These are phyloP conservation scores for Sporisorium graminicola DNA, from an alignment of 1,284 basidiomycete species.

Conservation along the genomic window DNA sequence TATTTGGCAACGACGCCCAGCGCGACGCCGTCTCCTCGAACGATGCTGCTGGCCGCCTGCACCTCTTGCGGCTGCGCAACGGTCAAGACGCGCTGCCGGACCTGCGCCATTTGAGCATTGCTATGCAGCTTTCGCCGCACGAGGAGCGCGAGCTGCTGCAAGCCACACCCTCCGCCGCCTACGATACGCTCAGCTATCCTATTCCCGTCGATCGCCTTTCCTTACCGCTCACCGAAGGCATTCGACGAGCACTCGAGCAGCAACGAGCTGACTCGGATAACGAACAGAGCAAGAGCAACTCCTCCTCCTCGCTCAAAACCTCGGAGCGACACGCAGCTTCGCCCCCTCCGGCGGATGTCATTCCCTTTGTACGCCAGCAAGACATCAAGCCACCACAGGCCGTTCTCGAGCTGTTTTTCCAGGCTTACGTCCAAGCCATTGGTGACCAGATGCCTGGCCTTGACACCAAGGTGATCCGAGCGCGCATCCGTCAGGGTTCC, in stretches of 20 bases:
- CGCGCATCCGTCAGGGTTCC: slow-evolving; percentile 27
- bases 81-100: slow-evolving; percentile 7
- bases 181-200: slow-evolving; percentile 41
- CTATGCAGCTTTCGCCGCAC: slow-evolving; percentile 19
- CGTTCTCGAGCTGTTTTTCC: slow-evolving; percentile 30
- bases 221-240: slow-evolving; percentile 17
- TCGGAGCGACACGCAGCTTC: slow-evolving; percentile 16
- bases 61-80: slow-evolving; percentile 32
- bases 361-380: slow-evolving; percentile 27
- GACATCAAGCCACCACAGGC: slow-evolving; percentile 34
- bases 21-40: background rate
- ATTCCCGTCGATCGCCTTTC: slow-evolving; percentile 43
- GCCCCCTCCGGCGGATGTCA: slow-evolving; percentile 3
- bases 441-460: slow-evolving; percentile 48
- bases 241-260: slow-evolving; percentile 11
- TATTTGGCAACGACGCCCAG: background rate
- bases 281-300: background rate
- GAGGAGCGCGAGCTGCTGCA: slow-evolving; percentile 30
- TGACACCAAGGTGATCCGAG: slow-evolving; percentile 24
- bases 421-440: slow-evolving; percentile 22
- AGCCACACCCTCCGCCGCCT: slow-evolving; percentile 15
- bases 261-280: slow-evolving; percentile 1
- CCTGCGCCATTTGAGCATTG: slow-evolving; percentile 34
- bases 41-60: slow-evolving; percentile 17
- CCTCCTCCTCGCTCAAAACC: background rate